A percentile compares a stretch with the other conserved stretches of the same genome.
Evolutionary conservation across 768 basidiomycete genomes (phyloP).

Genomic region (Suillus lakei): DNA sequence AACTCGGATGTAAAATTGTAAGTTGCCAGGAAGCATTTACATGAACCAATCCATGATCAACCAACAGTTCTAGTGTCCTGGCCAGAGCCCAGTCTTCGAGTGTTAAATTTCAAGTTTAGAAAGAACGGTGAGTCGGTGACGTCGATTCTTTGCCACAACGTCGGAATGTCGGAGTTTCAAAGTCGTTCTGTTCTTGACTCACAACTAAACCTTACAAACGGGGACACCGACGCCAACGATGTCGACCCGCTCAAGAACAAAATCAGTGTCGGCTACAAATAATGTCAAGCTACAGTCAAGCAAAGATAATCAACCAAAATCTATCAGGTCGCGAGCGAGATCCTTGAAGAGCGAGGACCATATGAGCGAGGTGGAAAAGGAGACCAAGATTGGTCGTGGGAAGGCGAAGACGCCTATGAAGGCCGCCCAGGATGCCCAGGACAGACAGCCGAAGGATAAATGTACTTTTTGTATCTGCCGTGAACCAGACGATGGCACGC

Average conservation of each 20-base stretch:
- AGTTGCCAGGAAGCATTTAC: not conserved
- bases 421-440: conserved; percentile 23
- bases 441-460: conserved; percentile 26
- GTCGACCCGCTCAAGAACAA: conserved; percentile 53
- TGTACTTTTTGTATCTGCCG: conserved; percentile 64
- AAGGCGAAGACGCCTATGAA: conserved; percentile 29
- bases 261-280: conserved; percentile 34
- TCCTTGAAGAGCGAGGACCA: conserved; percentile 19
- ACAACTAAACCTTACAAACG: conserved; percentile 12
- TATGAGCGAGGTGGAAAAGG: conserved; percentile 35
- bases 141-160: conserved; percentile 27
- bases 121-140: too few relatives aligned
- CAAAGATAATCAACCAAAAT: conserved; percentile 10
- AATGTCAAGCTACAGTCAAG: conserved; percentile 5
- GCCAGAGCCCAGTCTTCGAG: not conserved
- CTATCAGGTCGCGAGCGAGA: conserved; percentile 25
- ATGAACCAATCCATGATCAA: not conserved
- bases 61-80: not conserved
- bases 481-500: conserved; percentile 74
- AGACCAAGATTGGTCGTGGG: conserved; percentile 29
- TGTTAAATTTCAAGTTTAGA: not conserved
- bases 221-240: conserved; percentile 29
- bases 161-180: conserved; percentile 36
- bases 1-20: not conserved
- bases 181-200: conserved; percentile 31